Evolutionary conservation across 2,329 filamentous ascomycete species (phyloP).

Genomic region (Neonectria ditissima): DNA sequence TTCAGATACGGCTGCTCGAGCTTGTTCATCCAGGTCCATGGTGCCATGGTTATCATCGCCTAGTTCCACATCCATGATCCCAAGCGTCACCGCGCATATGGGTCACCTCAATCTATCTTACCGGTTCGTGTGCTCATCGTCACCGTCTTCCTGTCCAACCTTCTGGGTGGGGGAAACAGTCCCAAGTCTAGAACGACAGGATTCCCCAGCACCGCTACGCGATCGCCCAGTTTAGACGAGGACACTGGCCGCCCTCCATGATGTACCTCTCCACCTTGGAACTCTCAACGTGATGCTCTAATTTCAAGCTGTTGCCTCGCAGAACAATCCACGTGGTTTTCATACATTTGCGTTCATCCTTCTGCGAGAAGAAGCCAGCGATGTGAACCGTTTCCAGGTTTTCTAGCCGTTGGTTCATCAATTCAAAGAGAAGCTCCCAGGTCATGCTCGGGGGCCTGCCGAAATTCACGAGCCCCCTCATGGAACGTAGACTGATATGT

Average conservation of each 20-base stretch:
- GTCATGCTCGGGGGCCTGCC: conserved; percentile 14
- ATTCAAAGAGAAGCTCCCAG: conserved; percentile 35
- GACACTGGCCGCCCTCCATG: conserved; percentile 35
- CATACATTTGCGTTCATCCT: conserved; percentile 14
- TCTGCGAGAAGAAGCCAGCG: conserved; percentile 26
- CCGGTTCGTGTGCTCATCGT: not conserved
- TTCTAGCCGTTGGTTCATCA: conserved; percentile 25
- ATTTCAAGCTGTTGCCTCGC: not conserved
- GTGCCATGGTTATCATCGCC: not conserved
- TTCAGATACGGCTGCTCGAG: not conserved
- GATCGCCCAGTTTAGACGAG: conserved; percentile 26
- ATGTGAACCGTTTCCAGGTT: conserved; percentile 24
- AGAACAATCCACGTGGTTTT: not conserved
- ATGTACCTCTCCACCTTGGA: conserved; percentile 32
- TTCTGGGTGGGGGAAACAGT: no score
- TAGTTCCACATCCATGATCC: not conserved
- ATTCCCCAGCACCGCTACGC: not conserved
- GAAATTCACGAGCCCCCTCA: conserved; percentile 27
- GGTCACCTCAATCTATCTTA: not conserved
- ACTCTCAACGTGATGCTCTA: conserved; percentile 15
- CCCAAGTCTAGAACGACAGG: no score
- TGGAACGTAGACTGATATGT: conserved; percentile 18
- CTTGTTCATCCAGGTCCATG: not conserved
- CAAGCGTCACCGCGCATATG: not conserved
- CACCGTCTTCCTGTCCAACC: not conserved